These are phyloP conservation scores for Corymbia citriodora DNA, from an alignment of 441 rosid genomes.

Conservation along the genomic window DNA sequence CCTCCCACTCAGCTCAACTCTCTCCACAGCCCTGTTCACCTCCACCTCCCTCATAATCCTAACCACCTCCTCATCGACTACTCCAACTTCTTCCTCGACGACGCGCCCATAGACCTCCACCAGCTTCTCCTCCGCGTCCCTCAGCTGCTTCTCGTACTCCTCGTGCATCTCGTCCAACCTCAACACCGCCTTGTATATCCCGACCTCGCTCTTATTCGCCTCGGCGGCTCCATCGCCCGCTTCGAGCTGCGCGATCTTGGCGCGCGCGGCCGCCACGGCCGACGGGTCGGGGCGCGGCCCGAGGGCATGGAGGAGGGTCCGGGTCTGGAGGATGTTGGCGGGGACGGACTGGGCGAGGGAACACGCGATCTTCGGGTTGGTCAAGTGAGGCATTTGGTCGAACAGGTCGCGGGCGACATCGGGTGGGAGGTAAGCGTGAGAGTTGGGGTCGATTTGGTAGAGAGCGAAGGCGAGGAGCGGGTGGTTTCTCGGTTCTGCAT, in stretches of 20 bases:
- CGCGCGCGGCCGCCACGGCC: conserved; percentile 2
- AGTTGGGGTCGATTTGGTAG: conserved; percentile 7
- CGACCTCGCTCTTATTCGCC: background rate
- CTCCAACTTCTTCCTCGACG: conserved; percentile 4
- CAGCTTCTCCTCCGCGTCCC: conserved; percentile 11
- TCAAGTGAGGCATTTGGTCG: conserved; percentile 3
- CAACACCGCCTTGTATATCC: conserved; percentile 8
- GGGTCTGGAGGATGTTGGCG: background rate
- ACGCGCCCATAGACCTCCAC: conserved; percentile 1
- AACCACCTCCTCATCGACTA: conserved; percentile 11
- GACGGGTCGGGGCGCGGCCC: conserved; percentile 15
- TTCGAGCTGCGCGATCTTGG: background rate
- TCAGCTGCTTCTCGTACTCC: conserved; percentile 7
- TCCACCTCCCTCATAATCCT: conserved; percentile 14
- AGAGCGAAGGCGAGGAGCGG: conserved; percentile 9
- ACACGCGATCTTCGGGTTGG: conserved; percentile 4
- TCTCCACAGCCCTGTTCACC: conserved; percentile 25
- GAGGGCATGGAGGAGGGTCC: conserved; percentile 5
- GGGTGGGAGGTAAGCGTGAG: conserved; percentile 3
- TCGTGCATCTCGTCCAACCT: conserved; percentile 9
- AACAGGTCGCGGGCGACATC: background rate
- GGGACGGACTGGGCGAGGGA: conserved; percentile 13
- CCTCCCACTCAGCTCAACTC: conserved; percentile 40
- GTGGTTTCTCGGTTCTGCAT: background rate
- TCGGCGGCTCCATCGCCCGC: background rate